Evolutionary conservation across 2,329 filamentous ascomycete genomes (phyloP).

Genomic region (Xylaria digitata): DNA sequence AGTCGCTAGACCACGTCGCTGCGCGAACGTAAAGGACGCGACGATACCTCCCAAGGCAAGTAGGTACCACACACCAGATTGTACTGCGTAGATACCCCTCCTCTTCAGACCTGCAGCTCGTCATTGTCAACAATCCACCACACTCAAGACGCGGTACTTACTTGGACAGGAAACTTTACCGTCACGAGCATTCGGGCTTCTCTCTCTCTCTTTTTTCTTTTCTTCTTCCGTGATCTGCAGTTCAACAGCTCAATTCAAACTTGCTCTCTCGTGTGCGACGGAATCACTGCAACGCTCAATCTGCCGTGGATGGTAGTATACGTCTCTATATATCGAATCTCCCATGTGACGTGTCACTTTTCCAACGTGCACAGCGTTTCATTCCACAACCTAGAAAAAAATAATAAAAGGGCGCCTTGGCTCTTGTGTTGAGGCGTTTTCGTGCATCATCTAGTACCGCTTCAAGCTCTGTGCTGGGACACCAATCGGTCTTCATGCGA

Average conservation of each 20-base stretch:
- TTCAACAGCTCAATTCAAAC: not conserved
- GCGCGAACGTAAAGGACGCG: not conserved
- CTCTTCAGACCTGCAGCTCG: slow-evolving; percentile 7
- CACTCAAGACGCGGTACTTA: slow-evolving; percentile 8
- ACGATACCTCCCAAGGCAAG: slow-evolving; percentile 3
- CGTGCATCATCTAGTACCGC: not conserved
- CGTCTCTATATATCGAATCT: slow-evolving; percentile 11
- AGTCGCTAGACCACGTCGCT: not conserved
- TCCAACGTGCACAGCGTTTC: slow-evolving; percentile 16
- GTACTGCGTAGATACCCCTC: slow-evolving; percentile 15
- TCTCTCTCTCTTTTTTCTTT: not conserved
- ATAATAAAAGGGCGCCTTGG: not conserved
- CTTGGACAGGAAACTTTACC: slow-evolving; percentile 10
- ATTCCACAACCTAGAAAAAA: slow-evolving; percentile 10
- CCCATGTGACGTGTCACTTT: slow-evolving; percentile 22
- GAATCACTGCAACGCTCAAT: slow-evolving; percentile 21
- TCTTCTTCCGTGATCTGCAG: slow-evolving; percentile 1
- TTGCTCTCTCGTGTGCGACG: slow-evolving; percentile 2
- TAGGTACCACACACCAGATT: slow-evolving; percentile 5
- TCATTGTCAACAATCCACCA: slow-evolving; percentile 11
- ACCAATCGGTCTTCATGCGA: slow-evolving; percentile 16
- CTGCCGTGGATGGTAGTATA: slow-evolving; percentile 7
- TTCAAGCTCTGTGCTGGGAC: slow-evolving; percentile 3
- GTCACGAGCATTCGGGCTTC: not conserved
- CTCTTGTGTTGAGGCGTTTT: not conserved